Evolutionary conservation across 169 alveolate species (phyloP).

Genomic region (Perkinsus chesapeaki): DNA sequence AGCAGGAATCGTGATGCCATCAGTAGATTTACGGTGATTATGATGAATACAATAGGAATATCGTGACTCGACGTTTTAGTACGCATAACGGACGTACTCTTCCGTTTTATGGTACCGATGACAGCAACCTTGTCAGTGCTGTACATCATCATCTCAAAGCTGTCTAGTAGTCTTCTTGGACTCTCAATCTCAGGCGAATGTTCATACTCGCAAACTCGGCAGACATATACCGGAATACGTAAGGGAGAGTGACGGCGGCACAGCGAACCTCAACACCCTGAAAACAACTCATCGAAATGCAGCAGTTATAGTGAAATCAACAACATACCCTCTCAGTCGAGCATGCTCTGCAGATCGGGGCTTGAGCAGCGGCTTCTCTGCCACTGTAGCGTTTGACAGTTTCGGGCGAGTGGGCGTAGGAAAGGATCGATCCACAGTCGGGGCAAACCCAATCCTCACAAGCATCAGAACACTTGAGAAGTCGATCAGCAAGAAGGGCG

Average conservation of each 20-base stretch:
- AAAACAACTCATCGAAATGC: not conserved
- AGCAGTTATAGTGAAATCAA: not conserved
- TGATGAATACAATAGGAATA: not conserved
- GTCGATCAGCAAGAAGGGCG: conserved; percentile 91
- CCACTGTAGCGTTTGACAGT: conserved; percentile 23
- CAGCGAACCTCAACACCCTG: conserved; percentile 24
- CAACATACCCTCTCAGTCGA: not conserved
- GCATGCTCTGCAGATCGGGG: conserved; percentile 36
- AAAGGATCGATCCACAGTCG: conserved; percentile 89
- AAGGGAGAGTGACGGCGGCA: conserved; percentile 33
- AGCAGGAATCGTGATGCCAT: not conserved
- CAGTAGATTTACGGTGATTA: not conserved
- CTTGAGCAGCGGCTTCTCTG: conserved; percentile 18
- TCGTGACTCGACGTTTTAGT: conserved; percentile 2
- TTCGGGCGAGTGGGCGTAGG: conserved; percentile 20
- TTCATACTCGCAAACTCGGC: not conserved
- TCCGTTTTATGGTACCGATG: not conserved
- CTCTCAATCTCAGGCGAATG: not conserved
- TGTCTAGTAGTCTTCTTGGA: not conserved
- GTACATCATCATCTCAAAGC: not conserved
- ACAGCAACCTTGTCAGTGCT: not conserved
- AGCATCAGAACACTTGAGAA: conserved; percentile 90
- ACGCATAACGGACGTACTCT: not conserved
- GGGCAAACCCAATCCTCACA: conserved; percentile 96
- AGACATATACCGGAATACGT: conserved; percentile 28